phyloP scores from a whole-genome alignment of 225 moss, liverwort and hornwort species.

The Climacium dendroides region DNA sequence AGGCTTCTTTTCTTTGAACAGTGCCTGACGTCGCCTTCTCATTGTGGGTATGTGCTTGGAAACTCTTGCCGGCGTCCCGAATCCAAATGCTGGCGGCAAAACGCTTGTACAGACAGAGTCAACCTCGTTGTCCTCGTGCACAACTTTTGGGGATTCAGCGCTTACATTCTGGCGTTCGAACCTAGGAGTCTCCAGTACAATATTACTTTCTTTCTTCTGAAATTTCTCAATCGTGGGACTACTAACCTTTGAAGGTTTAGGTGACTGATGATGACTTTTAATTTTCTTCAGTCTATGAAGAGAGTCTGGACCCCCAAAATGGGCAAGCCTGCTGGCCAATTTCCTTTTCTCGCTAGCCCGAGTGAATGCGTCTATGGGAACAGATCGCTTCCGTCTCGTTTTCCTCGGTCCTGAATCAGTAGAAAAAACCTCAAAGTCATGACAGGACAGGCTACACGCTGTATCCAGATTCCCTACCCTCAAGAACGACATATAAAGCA shows the following conservation, averaged over 20 bases:
- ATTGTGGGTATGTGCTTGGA: conserved; percentile 11
- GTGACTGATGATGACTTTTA: conserved; percentile 12
- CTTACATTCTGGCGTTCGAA: conserved; percentile 22
- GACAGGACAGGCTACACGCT: background rate
- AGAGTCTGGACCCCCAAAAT: conserved; percentile 25
- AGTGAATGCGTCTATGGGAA: conserved; percentile 9
- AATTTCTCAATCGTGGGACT: background rate
- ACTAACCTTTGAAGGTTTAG: background rate
- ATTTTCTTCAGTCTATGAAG: conserved; percentile 29
- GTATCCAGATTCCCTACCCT: background rate
- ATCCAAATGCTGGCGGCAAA: conserved; percentile 16
- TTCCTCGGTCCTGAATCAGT: conserved; percentile 9
- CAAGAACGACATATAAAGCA: background rate
- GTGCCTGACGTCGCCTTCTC: conserved; percentile 24
- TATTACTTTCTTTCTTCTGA: background rate
- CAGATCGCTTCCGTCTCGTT: conserved; percentile 2
- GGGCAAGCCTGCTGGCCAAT: conserved; percentile 39
- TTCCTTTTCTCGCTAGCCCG: conserved; percentile 37
- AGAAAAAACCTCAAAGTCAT: background rate
- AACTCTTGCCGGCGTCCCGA: conserved; percentile 29
- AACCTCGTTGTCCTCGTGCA: conserved; percentile 1
- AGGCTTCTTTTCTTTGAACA: conserved; percentile 35
- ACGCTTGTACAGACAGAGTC: conserved; percentile 17
- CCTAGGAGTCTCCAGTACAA: conserved; percentile 42
- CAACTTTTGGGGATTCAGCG: background rate